phyloP scores from a whole-genome alignment of 768 basidiomycete species.

The Lentinula sp. region DNA sequence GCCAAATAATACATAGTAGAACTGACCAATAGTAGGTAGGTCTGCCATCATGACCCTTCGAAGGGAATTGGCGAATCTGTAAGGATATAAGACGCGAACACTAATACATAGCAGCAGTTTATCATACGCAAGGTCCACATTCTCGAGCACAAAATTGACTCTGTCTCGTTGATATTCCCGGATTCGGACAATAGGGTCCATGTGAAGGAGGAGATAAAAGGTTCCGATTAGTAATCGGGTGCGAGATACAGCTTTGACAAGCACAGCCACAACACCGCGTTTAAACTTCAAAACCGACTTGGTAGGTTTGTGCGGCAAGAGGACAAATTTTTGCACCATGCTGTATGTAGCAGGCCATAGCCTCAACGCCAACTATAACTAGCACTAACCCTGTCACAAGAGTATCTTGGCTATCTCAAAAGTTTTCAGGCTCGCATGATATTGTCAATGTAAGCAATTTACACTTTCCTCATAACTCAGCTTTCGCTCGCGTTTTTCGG shows the following conservation, averaged over 20 bases:
- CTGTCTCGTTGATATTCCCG: slow-evolving; percentile 79
- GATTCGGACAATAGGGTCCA: slow-evolving; percentile 73
- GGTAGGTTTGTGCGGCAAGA: background rate
- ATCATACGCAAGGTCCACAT: slow-evolving; percentile 91
- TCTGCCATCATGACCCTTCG: slow-evolving; percentile 95
- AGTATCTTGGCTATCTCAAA: too few species aligned
- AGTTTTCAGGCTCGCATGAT: background rate
- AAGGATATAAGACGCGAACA: slow-evolving; percentile 9
- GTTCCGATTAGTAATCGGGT: background rate
- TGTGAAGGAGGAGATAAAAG: background rate
- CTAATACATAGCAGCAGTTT: slow-evolving; percentile 5
- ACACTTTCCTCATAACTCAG: background rate
- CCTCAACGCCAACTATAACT: too few species aligned
- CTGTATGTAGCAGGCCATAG: too few species aligned
- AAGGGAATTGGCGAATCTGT: slow-evolving; percentile 89
- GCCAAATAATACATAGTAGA: too few species aligned
- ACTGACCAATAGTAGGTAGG: slow-evolving; percentile 90
- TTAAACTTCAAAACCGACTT: background rate
- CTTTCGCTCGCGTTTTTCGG: background rate
- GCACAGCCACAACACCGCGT: background rate
- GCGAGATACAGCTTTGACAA: slow-evolving; percentile 1
- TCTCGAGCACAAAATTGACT: slow-evolving; percentile 89
- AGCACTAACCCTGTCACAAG: too few species aligned
- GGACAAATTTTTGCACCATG: too few species aligned
- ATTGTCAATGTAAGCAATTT: background rate